A percentile compares a stretch with the other conserved stretches of the same genome.
These are phyloP conservation scores for Fallopia convolvulus DNA, from an alignment of 148 eudicot genomes.

Conservation along the genomic window DNA sequence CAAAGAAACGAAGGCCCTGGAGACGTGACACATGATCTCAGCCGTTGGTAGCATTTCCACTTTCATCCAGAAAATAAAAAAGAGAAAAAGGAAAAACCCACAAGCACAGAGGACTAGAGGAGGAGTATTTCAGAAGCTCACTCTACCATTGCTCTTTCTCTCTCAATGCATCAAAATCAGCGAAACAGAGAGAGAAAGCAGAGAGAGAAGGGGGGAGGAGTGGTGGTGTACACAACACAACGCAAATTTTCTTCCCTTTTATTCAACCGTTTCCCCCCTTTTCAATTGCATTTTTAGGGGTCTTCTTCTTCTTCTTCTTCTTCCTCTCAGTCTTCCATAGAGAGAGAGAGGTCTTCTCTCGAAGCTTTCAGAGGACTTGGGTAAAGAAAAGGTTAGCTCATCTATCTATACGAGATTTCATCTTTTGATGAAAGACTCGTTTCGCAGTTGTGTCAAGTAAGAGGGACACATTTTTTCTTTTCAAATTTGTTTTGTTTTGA, in stretches of 20 bases:
- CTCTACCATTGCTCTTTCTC: conserved; percentile 10
- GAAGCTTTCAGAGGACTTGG: conserved; percentile 1
- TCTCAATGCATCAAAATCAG: conserved; percentile 12
- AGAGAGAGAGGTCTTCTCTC: neutral
- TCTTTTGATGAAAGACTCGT: neutral
- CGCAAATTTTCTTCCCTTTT: conserved; percentile 27
- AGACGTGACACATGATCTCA: neutral
- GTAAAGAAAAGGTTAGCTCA: conserved; percentile 1
- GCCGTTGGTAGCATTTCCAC: neutral
- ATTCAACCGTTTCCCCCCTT: conserved; percentile 1
- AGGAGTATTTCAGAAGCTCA: conserved; percentile 58
- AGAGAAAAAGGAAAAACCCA: neutral
- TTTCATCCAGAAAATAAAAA: neutral
- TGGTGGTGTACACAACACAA: conserved; percentile 21
- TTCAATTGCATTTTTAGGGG: conserved; percentile 6
- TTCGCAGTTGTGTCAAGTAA: neutral
- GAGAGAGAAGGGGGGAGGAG: conserved; percentile 11
- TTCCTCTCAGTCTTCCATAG: neutral
- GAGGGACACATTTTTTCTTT: neutral
- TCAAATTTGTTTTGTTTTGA: neutral
- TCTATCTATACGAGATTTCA: neutral
- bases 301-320: neutral
- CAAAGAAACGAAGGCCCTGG: neutral
- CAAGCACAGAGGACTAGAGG: neutral
- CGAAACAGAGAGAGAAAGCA: conserved; percentile 21